Percentiles rank a stretch among this genome's conserved stretches.
Conservation (phyloP, 495 filamentous ascomycete genomes). For the Aspergillus funiculosus region DNA sequence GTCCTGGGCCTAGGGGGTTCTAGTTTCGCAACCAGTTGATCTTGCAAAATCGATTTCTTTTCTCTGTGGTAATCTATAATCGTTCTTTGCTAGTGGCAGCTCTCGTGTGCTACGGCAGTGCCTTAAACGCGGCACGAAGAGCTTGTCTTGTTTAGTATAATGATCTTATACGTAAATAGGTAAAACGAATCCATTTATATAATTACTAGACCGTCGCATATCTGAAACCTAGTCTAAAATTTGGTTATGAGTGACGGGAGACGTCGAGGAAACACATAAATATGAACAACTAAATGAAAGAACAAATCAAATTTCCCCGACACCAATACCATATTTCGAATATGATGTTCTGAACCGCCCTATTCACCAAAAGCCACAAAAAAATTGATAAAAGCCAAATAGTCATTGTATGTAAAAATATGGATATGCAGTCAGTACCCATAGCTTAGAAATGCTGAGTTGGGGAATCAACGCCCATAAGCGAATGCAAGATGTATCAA, state of each 20-base stretch:
- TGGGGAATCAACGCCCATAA: constrained; percentile 12
- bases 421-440: constrained; percentile 5
- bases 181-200: constrained; percentile 2
- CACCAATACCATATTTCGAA: constrained; percentile 6
- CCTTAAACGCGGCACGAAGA: no score
- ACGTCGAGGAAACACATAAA: neutral
- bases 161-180: no score
- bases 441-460: constrained; percentile 9
- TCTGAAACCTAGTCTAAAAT: constrained; percentile 1
- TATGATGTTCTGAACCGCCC: constrained; percentile 1
- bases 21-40: no score
- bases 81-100: no score
- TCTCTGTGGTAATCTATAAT: no score
- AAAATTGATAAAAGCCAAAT: neutral
- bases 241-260: neutral
- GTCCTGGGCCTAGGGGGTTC: no score
- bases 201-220: neutral
- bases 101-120: no score
- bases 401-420: constrained; percentile 11
- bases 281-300: neutral
- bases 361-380: constrained; percentile 2
- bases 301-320: constrained; percentile 10
- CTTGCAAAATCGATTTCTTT: no score
- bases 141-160: no score
- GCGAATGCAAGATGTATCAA: constrained; percentile 16